A percentile compares a stretch with the other conserved stretches of the same genome.
Conservation (phyloP, 2,329 filamentous ascomycete species). For the Ceratocystis eucalypticola region DNA sequence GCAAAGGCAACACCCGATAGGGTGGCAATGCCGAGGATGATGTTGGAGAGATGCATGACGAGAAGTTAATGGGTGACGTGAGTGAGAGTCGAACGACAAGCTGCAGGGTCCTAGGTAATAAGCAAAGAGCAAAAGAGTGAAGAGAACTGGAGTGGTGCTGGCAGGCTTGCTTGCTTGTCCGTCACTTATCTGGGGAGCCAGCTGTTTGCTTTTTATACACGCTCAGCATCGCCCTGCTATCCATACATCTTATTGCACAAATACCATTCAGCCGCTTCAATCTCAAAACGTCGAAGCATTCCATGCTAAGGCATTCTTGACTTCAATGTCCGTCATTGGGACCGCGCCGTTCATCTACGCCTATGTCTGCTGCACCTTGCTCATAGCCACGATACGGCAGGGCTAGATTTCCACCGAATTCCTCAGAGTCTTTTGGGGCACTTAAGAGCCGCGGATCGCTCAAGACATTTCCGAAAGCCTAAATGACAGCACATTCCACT, state of each 20-base stretch:
- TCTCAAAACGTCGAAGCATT: background rate
- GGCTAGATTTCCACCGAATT: background rate
- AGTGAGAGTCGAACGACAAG: background rate
- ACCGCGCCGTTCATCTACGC: background rate
- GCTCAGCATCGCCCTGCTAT: background rate
- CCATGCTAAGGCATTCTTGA: background rate
- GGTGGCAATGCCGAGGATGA: background rate
- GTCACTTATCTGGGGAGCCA: background rate
- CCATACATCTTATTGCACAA: background rate
- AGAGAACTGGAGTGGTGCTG: background rate
- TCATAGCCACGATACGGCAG: too few species aligned
- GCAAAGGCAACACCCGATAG: background rate
- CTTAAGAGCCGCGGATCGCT: background rate
- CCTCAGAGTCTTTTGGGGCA: background rate
- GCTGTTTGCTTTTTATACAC: background rate
- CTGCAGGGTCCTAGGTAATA: background rate
- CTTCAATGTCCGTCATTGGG: background rate
- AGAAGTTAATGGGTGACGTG: background rate
- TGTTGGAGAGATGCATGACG: background rate
- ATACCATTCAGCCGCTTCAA: background rate
- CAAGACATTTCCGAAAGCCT: background rate
- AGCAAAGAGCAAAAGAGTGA: background rate
- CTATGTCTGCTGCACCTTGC: too few species aligned
- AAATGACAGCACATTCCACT: background rate
- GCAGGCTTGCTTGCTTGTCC: background rate